Evolutionary conservation across 179 eudicot genomes (phyloP).

Genomic region (Heliamphora pulchella): DNA sequence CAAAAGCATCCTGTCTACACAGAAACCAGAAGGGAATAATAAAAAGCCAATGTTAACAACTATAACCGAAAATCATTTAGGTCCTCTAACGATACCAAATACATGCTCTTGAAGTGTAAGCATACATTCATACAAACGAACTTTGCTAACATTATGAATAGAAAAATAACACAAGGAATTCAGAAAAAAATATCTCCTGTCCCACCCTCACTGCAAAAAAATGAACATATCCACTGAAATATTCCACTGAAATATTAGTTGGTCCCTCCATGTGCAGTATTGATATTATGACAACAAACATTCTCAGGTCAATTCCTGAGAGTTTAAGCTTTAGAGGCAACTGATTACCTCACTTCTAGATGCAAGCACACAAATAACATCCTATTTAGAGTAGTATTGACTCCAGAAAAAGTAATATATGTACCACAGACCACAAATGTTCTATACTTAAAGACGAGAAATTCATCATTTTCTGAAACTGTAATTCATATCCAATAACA

Average conservation of each 20-base stretch:
- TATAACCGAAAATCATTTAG: not conserved
- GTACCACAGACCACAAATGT: not conserved
- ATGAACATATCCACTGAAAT: not conserved
- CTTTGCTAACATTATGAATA: not conserved
- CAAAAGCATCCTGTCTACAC: slow-evolving; percentile 98
- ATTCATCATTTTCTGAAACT: not conserved
- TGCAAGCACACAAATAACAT: not conserved
- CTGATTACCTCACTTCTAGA: not conserved
- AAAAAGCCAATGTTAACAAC: slow-evolving; percentile 10
- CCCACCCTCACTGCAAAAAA: not conserved
- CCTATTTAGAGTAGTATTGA: not conserved
- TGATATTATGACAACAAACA: not conserved
- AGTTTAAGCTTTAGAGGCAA: not conserved
- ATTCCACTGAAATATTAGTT: not conserved
- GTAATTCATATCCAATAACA: not conserved
- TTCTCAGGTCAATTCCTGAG: not conserved
- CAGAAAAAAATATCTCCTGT: not conserved
- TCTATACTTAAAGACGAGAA: too few species aligned
- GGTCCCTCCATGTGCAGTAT: not conserved
- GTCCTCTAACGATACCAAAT: not conserved
- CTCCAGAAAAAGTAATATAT: not conserved
- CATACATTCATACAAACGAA: not conserved
- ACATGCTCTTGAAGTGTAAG: not conserved
- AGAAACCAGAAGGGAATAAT: slow-evolving; percentile 7
- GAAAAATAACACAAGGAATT: not conserved